These are phyloP conservation scores for Aspergillus heteromorphus DNA, from an alignment of 495 filamentous ascomycete species.

Conservation along the genomic window DNA sequence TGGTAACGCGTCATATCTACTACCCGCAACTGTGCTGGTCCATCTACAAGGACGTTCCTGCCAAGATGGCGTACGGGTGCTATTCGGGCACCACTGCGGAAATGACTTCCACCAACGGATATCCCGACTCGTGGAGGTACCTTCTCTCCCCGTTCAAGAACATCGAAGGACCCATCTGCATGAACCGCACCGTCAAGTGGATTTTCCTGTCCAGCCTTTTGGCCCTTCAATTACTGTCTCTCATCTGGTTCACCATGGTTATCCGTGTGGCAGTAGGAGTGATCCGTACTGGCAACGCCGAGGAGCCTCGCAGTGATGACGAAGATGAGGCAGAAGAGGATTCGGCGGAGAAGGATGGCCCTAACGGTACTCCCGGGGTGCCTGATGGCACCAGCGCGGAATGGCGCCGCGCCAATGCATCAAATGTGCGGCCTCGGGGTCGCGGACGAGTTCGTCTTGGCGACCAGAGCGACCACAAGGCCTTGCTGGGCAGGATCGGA, in stretches of 20 bases:
- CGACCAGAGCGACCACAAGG: slow-evolving; percentile 68
- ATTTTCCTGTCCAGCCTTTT: slow-evolving; percentile 71
- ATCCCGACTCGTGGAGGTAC: slow-evolving; percentile 52
- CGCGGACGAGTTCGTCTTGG: slow-evolving; percentile 52
- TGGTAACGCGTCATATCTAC: slow-evolving; percentile 74
- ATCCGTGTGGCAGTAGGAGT: slow-evolving; percentile 71
- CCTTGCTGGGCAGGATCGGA: slow-evolving; percentile 65
- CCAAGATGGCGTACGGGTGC: slow-evolving; percentile 61
- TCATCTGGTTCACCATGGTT: slow-evolving; percentile 91
- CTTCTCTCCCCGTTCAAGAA: slow-evolving; percentile 65
- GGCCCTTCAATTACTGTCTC: slow-evolving; percentile 69
- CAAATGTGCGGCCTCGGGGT: slow-evolving; percentile 29
- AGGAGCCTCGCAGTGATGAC: slow-evolving; percentile 83
- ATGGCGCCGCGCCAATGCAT: slow-evolving; percentile 40
- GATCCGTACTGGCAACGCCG: slow-evolving; percentile 68
- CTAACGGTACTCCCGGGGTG: slow-evolving; percentile 17
- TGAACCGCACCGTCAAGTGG: slow-evolving; percentile 63
- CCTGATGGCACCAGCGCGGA: slow-evolving; percentile 34
- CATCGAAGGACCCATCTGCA: slow-evolving; percentile 69
- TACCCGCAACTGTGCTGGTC: slow-evolving; percentile 77
- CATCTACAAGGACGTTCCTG: slow-evolving; percentile 64
- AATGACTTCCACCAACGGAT: slow-evolving; percentile 50
- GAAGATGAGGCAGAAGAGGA: slow-evolving; percentile 57
- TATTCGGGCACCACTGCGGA: slow-evolving; percentile 55
- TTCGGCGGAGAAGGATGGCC: slow-evolving; percentile 30